Conservation (phyloP, 169 alveolate species). For the Perkinsus marinus region DNA sequence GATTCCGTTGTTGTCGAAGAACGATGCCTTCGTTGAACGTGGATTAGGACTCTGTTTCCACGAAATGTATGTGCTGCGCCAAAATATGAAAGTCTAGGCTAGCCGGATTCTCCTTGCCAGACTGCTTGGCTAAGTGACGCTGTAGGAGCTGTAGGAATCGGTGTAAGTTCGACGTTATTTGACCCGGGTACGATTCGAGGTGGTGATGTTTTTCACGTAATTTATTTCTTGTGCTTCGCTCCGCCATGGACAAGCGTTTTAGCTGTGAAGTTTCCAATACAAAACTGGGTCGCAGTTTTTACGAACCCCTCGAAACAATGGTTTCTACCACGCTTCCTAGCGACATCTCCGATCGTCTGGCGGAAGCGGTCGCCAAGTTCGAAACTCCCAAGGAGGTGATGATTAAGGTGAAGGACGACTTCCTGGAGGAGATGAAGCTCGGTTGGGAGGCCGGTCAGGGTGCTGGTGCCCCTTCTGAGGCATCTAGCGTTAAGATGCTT, state of each 20-base stretch:
- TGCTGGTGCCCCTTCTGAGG: background rate
- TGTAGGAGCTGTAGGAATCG: background rate
- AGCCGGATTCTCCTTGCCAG: background rate
- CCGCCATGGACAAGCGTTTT: background rate
- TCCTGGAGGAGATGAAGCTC: background rate
- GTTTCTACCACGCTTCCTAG: background rate
- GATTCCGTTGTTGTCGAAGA: no score
- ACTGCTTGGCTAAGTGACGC: background rate
- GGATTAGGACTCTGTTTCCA: no score
- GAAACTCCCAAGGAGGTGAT: background rate
- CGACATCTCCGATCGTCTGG: background rate
- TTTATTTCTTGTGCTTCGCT: background rate
- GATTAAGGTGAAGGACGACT: background rate
- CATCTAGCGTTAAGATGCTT: conserved; percentile 5
- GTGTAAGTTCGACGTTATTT: background rate
- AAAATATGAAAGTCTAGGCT: background rate
- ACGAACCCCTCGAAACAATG: background rate
- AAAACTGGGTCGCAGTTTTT: background rate
- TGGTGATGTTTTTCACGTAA: background rate
- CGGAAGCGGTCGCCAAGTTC: background rate
- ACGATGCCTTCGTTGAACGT: no score
- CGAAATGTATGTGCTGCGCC: no score
- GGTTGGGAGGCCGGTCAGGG: background rate
- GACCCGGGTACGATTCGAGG: background rate
- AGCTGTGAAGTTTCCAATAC: background rate